A percentile compares a stretch with the other conserved stretches of the same genome.
Conservation (phyloP, 108 stramenopile species). For the Seminavis robusta region DNA sequence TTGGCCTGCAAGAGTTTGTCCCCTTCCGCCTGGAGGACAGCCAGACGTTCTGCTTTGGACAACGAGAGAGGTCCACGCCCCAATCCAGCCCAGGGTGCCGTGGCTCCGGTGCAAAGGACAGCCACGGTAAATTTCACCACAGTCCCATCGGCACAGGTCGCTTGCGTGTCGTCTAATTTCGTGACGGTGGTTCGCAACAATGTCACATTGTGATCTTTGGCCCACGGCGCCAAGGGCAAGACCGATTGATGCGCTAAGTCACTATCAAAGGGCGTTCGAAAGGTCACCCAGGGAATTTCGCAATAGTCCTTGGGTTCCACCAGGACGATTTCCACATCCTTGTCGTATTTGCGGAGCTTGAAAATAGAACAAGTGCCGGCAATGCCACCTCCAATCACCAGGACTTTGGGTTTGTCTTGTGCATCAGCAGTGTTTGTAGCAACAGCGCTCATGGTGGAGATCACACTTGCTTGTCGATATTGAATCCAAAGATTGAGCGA, state of each 20-base stretch:
- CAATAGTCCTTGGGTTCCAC: slow-evolving; percentile 18
- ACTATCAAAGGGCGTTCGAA: slow-evolving; percentile 10
- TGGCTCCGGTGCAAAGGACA: slow-evolving; percentile 11
- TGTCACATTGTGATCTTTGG: background rate
- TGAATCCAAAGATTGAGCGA: too few species aligned
- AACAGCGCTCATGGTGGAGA: too few species aligned
- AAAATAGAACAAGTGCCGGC: background rate
- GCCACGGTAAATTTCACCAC: background rate
- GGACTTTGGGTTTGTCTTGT: too few species aligned
- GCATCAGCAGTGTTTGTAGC: too few species aligned
- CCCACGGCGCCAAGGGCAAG: background rate
- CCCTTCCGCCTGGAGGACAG: slow-evolving; percentile 2
- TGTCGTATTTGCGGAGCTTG: slow-evolving; percentile 1
- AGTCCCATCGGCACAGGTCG: background rate
- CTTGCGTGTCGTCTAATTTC: background rate
- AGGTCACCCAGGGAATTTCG: slow-evolving; percentile 7
- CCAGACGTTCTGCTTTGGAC: background rate
- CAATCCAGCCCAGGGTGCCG: background rate
- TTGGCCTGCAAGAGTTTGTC: slow-evolving; percentile 6
- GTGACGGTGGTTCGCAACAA: background rate
- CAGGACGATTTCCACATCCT: slow-evolving; percentile 6
- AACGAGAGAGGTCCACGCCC: slow-evolving; percentile 5
- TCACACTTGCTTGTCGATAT: too few species aligned
- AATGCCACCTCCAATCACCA: slow-evolving; percentile 17
- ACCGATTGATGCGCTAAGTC: background rate